Base-by-base conservation (phyloP, 2,329 filamentous ascomycete genomes). In the Gyromitra esculenta region DNA sequence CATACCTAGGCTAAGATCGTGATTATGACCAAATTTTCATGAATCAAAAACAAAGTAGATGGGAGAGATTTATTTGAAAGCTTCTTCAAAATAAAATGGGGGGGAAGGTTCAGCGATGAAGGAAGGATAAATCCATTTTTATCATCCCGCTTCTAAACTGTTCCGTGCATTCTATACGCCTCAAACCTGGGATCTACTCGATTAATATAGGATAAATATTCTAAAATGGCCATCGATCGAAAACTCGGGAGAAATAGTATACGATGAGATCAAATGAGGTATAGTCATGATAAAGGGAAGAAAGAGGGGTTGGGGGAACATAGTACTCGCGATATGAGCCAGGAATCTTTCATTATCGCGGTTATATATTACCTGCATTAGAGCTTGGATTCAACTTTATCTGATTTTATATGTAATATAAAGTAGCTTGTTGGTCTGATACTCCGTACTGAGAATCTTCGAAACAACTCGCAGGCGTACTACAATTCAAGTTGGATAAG, bases 351-450 rank as follows among this genome's bases (percentile, higher is more conserved):
- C 7, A 9, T 39, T 7, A 25, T 37, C 62, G 45, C 50, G 39
- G 59, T 37, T 72, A 39, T 21, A 54, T 68, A 48, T 37, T 72
- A 39, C 35, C 43, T 68, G 63, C 54, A 60, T 37, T 8, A 21
- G 67, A 45, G 45, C 54, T 31, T 18, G 37, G 41, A 43, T 43
- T 25, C n/a, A 4, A 15, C 56, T 43, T 13, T 11, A 50, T 54
- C 35, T 54, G 15, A 37, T 41, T 39, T 37, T 41, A 15, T 13
- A 35, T 15, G 41, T 18, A 41, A 18, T 5, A 41, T n/a, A 21
- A 41, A 37, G 18, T 25, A 35, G 52, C 21, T 21, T 56, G 52
- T 56, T n/a, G 18, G 25, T 56, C 8, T 56, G 8, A 45, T 15
- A 56, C 52, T 25, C 15, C 21, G 8, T 56, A 56, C 4, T 25